Percentiles rank a stretch among this genome's conserved stretches.
These are phyloP conservation scores for Lipomyces chichibuensis DNA, from an alignment of 805 yeast species.

Conservation along the genomic window DNA sequence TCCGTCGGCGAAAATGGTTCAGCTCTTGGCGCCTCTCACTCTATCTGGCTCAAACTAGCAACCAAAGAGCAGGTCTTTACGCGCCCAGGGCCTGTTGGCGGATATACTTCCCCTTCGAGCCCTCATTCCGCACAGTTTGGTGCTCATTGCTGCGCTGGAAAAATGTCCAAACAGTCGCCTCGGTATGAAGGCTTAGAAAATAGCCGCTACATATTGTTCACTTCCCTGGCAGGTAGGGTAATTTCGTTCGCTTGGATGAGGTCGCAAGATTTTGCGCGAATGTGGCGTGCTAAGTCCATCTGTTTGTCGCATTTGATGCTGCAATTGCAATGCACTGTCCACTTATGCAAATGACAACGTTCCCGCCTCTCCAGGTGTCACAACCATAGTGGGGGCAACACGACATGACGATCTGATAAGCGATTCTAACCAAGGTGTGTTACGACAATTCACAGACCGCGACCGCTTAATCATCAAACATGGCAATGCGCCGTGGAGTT, in stretches of 20 bases:
- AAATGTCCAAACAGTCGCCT: too few species aligned
- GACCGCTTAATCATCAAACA: background rate
- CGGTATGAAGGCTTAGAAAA: too few species aligned
- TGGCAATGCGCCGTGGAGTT: constrained; percentile 40
- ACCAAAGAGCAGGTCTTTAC: background rate
- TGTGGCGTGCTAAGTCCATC: background rate
- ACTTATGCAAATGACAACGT: background rate
- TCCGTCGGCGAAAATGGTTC: background rate
- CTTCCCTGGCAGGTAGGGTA: background rate
- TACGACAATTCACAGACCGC: background rate
- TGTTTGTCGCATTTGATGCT: background rate
- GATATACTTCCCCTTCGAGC: background rate
- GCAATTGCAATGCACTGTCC: background rate
- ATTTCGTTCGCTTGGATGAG: background rate
- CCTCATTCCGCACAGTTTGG: background rate
- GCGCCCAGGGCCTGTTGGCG: background rate
- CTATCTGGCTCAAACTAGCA: background rate
- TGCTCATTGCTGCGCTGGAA: too few species aligned
- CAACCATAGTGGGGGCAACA: background rate
- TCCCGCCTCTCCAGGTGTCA: background rate
- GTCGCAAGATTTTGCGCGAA: background rate
- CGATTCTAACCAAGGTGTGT: too few species aligned
- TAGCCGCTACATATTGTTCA: too few species aligned
- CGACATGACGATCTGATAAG: too few species aligned
- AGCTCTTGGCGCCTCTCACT: background rate